A percentile compares a stretch with the other conserved stretches of the same genome.
These are phyloP conservation scores for Gomphus bonarii DNA, from an alignment of 1,284 basidiomycete genomes.

Conservation along the genomic window DNA sequence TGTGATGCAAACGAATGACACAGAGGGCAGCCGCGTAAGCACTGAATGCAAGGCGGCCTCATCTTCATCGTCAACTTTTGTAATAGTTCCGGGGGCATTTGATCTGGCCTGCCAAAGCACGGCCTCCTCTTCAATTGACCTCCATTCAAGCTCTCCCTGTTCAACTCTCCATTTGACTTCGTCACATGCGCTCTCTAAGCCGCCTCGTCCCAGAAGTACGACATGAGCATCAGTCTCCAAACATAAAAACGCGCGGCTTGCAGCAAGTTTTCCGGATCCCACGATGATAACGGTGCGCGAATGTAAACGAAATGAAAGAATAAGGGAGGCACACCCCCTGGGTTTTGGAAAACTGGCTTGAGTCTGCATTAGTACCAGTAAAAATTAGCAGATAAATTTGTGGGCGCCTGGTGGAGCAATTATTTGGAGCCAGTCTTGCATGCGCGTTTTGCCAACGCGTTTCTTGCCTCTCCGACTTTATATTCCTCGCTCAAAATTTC, in stretches of 20 bases:
- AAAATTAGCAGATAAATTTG: neutral
- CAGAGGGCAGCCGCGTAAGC: slow-evolving; percentile 20
- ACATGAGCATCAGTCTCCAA: slow-evolving; percentile 78
- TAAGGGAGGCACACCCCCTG: slow-evolving; percentile 56
- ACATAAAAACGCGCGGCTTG: slow-evolving; percentile 69
- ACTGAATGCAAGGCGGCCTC: slow-evolving; percentile 38
- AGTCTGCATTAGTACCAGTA: neutral
- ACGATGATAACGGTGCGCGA: slow-evolving; percentile 53
- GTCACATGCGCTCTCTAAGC: slow-evolving; percentile 42
- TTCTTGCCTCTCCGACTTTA: neutral
- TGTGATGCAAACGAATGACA: slow-evolving; percentile 65
- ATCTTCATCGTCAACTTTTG: slow-evolving; percentile 15
- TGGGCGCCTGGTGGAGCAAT: neutral
- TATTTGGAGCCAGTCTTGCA: slow-evolving; percentile 6
- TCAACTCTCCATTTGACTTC: slow-evolving; percentile 61
- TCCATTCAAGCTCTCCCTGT: slow-evolving; percentile 30
- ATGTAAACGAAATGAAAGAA: slow-evolving; percentile 65
- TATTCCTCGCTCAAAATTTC: neutral
- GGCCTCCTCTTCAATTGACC: slow-evolving; percentile 18
- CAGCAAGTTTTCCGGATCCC: slow-evolving; percentile 70
- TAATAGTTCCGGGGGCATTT: neutral
- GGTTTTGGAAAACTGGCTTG: slow-evolving; percentile 21
- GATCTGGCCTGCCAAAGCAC: neutral
- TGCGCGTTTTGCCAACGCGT: slow-evolving; percentile 8
- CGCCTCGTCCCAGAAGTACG: slow-evolving; percentile 47